phyloP scores from a whole-genome alignment of 768 basidiomycete genomes.

The Suillus plorans region DNA sequence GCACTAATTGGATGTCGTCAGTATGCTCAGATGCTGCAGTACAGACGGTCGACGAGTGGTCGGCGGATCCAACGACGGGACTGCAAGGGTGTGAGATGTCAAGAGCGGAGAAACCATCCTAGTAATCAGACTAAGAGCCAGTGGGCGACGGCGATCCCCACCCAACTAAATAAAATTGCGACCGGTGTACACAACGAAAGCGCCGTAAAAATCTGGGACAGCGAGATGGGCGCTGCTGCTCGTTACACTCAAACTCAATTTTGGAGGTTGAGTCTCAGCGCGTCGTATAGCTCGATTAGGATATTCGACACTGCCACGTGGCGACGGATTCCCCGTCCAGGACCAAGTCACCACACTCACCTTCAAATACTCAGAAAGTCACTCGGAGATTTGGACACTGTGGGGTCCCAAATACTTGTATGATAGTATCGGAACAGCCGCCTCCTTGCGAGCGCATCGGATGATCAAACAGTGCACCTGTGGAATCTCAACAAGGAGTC shows the following conservation, averaged over 20 bases:
- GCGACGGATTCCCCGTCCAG: neutral
- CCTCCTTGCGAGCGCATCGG: neutral
- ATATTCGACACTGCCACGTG: neutral
- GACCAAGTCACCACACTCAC: too few relatives aligned
- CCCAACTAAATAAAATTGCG: neutral
- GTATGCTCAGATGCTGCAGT: neutral
- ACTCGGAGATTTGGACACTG: too few relatives aligned
- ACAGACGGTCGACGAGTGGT: constrained; percentile 13
- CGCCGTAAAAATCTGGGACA: neutral
- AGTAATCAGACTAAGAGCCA: neutral
- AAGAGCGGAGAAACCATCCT: constrained; percentile 24
- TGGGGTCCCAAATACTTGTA: neutral
- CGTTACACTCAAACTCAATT: neutral
- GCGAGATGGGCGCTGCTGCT: neutral
- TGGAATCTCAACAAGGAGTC: neutral
- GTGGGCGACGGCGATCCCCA: neutral
- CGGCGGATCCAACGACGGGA: constrained; percentile 13
- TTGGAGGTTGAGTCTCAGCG: neutral
- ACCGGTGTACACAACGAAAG: neutral
- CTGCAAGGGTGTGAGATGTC: constrained; percentile 4
- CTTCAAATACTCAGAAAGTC: too few relatives aligned
- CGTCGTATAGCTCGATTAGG: neutral
- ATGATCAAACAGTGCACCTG: neutral
- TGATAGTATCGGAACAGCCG: neutral
- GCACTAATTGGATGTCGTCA: neutral